Evolutionary conservation across 1,139 yeast species (phyloP), one percentile per base, ranked within the genome.

Genomic region (Lodderomyces margitis): DNA sequence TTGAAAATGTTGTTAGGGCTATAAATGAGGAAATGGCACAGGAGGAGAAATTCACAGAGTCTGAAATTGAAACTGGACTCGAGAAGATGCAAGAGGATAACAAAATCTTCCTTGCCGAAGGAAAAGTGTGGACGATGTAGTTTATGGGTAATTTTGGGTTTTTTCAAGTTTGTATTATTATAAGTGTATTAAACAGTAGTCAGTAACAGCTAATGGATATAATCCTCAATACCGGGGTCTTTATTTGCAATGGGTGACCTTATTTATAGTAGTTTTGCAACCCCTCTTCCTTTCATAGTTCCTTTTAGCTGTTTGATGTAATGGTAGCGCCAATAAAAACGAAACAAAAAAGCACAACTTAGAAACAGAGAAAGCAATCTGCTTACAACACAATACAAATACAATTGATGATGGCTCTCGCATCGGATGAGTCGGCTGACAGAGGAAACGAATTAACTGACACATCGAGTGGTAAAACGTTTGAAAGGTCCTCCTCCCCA

Each of bases 41-140:
- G 50, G 91, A 83, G 54, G 89, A 84, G 37, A 62, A 66, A 37
- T 85, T 80, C 56, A 62, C 68, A 11, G 56, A 57, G 3, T 63
- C 57, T 5, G 94, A 85, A 59, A 73, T 78, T 43, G 56, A 61
- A 21, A 74, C 76, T 15, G 89, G 83, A 16, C 61, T 83, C 40
- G 59, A 60, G 23, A 63, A 62, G 41, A 68, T 85, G 76, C 74
- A 71, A 38, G 68, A 64, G 4, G 80, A 79, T 50, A 81, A 80
- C 52, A 74, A 80, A 54, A 57, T 84, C 41, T 78, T 80, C 79
- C 56, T 74, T 21, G 74, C 80, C 28, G 88, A 81, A 39, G 85
- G 77, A 24, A 77, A 78, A 57, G 73, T 83, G 34, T 82, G 43
- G 42, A 42, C 34, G 15, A 42, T 45, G 34, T 45, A 41, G 39